Base-by-base conservation (phyloP, 1,284 basidiomycete species). In the Trichosporon faecale region DNA sequence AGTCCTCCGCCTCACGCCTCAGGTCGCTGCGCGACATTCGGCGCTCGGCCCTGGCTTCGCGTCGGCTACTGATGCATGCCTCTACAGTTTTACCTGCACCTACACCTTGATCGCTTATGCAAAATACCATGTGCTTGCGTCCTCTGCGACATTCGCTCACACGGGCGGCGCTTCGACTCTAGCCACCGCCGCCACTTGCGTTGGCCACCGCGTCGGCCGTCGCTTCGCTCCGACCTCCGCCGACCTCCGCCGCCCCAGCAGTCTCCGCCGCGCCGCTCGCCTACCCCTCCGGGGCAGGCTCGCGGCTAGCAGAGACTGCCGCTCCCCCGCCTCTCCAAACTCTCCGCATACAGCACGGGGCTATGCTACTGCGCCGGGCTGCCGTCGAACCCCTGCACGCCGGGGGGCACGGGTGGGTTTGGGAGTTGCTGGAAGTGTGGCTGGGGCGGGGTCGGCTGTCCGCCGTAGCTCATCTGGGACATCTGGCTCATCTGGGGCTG, bases 401-500 rank as follows among this genome's bases (percentile, higher is more conserved):
- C 57, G 57, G 57, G 63, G 63, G 57, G 57, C 18, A 61, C 57
- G 7, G 57, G 57, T 5, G 57, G 57, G n/a, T 61, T 61, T 5
- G 57, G 57, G 57, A 61, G 57, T n/a, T 73, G 72, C 68, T 73
- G 72, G 68, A 73, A 73, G 68, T 73, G 72, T 8, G 72, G 72
- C 70, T 73, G 72, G 27, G 70, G 70, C 46, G 70, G 70, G 60
- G 72, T 73, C 63, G 71, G 72, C 46, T 73, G 72, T 14, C 72
- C 72, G 46, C 25, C 18, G 66, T 66, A 71, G 23, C 61, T 64
- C 70, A 68, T 66, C 46, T 69, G 68, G 33, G 66, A 66, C 68
- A 70, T 67, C 33, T 69, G 68, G 55, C 67, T 68, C 72, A 73
- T 71, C 57, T 73, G 69, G 33, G 64, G 69, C 65, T 71, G 70